These are phyloP conservation scores for Xylariaceae sp. DNA, from an alignment of 2,329 filamentous ascomycete genomes.

Conservation along the genomic window DNA sequence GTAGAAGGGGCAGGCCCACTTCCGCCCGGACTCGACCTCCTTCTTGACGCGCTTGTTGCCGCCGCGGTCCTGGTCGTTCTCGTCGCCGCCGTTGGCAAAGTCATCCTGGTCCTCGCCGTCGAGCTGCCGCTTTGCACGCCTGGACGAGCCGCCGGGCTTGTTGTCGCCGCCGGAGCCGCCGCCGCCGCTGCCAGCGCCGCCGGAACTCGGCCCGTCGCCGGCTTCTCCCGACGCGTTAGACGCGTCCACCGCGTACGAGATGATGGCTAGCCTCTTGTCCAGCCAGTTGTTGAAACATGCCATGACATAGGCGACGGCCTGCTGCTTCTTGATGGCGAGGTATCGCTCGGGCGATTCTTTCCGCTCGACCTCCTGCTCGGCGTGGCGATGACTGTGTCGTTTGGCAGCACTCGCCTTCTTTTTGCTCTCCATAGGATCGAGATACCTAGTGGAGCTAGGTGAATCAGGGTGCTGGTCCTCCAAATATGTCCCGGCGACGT, in stretches of 20 bases:
- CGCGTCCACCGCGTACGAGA: constrained; percentile 21
- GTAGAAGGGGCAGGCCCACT: constrained; percentile 30
- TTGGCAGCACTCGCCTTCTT: constrained; percentile 16
- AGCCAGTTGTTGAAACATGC: constrained; percentile 21
- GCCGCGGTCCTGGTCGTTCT: constrained; percentile 23
- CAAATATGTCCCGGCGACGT: constrained; percentile 11
- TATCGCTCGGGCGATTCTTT: constrained; percentile 21
- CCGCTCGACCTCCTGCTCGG: constrained; percentile 12
- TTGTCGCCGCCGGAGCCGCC: constrained; percentile 6
- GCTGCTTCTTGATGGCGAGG: constrained; percentile 18
- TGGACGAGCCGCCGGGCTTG: constrained; percentile 10
- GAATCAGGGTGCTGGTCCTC: constrained; percentile 10
- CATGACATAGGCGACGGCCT: constrained; percentile 21
- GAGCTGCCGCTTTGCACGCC: constrained; percentile 21
- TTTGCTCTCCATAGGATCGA: constrained; percentile 21
- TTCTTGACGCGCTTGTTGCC: constrained; percentile 30
- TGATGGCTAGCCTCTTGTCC: constrained; percentile 21
- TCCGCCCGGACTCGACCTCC: constrained; percentile 19
- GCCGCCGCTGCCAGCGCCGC: constrained; percentile 3
- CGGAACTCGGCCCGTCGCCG: too few relatives aligned
- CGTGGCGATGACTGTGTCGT: constrained; percentile 17
- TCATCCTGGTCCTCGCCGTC: constrained; percentile 21
- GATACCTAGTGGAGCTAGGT: constrained; percentile 5
- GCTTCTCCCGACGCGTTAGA: constrained; percentile 16
- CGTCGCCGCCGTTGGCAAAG: constrained; percentile 20